Evolutionary conservation across 2,329 filamentous ascomycete genomes (phyloP), one percentile per base, ranked within the genome.

Genomic region (Cladorrhinum sp.): DNA sequence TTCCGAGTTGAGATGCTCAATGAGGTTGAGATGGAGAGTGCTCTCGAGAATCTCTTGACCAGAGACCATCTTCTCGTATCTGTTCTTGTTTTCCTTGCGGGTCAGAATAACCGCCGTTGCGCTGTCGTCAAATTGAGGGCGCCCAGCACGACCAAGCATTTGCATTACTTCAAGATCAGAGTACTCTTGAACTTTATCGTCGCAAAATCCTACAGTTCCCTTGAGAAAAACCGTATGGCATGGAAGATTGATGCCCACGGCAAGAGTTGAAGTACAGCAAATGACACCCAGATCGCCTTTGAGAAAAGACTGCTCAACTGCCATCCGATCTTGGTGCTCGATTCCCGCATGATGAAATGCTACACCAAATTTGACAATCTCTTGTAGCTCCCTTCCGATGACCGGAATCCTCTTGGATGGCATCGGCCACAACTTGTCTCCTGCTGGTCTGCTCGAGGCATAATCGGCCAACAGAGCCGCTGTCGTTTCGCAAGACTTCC

Each of bases 101-200:
- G 91, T 95, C 77, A 96, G 85, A 58, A 96, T 93, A 16, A 95
- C 86, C 10, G 90, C 92, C 42, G 86, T 82, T 2, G 90, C 91
- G 61, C 78, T 90, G 55, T 85, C 81, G 67, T 94, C 92, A 64
- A 93, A 96, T 69, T 96, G 92, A 5, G 92, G 91, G 20, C 91
- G 81, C 1, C 92, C 91, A 55, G 91, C 91, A 64, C 91, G 86
- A 6, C 91, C 91, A 54, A 96, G 82, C 91, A 96, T 96, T 68
- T 96, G 91, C 88, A 94, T 94, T 63, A 94, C 83, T 66, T 96
- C 91, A 4, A 96, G 78, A 70, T 95, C 91, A 0, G 90, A 86
- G 66, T 92, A 92, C 71, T 95, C 90, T 59, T 86, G 83, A 39
- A 84, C 68, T 7, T 75, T 80, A 6, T 80, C 79, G 60, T 86